Evolutionary conservation across 768 basidiomycete genomes (phyloP).

Genomic region (Pleurotus sapidus): DNA sequence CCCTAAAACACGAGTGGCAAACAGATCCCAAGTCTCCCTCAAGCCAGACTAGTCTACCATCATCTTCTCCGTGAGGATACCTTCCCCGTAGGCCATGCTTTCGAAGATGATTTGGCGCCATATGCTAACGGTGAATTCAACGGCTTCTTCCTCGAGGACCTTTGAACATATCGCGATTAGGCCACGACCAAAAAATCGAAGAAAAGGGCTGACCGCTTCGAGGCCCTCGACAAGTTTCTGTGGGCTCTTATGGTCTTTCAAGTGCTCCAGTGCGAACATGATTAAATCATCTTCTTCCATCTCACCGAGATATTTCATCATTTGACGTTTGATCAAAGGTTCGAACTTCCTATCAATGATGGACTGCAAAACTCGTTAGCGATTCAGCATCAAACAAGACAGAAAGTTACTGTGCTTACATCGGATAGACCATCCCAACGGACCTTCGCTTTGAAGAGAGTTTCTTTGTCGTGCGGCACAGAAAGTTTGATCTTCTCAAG

Average conservation of each 20-base stretch:
- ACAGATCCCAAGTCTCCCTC: conserved; percentile 18
- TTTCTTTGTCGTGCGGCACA: conserved; percentile 77
- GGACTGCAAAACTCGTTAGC: conserved; percentile 36
- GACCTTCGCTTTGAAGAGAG: conserved; percentile 79
- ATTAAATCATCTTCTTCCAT: conserved; percentile 92
- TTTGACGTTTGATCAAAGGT: conserved; percentile 76
- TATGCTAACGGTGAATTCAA: conserved; percentile 69
- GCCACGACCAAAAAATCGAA: not conserved
- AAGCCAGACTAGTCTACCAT: conserved; percentile 58
- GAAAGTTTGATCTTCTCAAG: conserved; percentile 73
- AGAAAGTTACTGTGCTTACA: conserved; percentile 45
- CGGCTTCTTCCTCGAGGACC: conserved; percentile 93
- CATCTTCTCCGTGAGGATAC: conserved; percentile 82
- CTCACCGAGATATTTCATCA: conserved; percentile 88
- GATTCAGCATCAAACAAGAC: conserved; percentile 13
- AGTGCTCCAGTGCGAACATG: conserved; percentile 90
- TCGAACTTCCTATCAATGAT: conserved; percentile 86
- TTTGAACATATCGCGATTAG: conserved; percentile 25
- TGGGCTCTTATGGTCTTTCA: conserved; percentile 87
- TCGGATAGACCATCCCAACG: conserved; percentile 91
- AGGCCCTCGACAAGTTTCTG: conserved; percentile 86
- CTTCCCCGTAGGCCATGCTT: conserved; percentile 90
- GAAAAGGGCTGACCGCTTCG: conserved; percentile 70
- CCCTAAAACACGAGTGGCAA: conserved; percentile 28
- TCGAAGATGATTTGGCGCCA: conserved; percentile 96